These are phyloP conservation scores for Hypomontagnella submonticulosa DNA, from an alignment of 495 filamentous ascomycete genomes.

Conservation along the genomic window DNA sequence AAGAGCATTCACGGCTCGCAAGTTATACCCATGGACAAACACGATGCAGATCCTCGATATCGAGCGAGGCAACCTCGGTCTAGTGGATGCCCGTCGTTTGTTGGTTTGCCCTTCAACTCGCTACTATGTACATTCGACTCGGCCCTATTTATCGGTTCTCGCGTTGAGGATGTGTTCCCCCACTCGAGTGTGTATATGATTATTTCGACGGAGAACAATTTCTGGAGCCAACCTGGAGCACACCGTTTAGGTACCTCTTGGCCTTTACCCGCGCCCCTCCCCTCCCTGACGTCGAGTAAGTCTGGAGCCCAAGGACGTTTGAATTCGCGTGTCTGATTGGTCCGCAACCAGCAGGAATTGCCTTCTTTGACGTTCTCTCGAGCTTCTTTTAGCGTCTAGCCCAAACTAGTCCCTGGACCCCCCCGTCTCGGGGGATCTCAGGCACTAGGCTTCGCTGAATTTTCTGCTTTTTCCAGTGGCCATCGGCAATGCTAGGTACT, in stretches of 20 bases:
- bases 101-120: conserved; percentile 34
- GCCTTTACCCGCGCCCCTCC: conserved; percentile 42
- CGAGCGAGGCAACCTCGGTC: conserved; percentile 26
- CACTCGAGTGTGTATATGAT: conserved; percentile 31
- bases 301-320: conserved; percentile 37
- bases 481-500: conserved; percentile 39
- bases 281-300: conserved; percentile 44
- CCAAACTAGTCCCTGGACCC: conserved; percentile 28
- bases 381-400: conserved; percentile 47
- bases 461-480: conserved; percentile 29
- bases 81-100: conserved; percentile 42
- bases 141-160: conserved; percentile 44
- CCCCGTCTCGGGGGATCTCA: conserved; percentile 35
- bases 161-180: conserved; percentile 40
- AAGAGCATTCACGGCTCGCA: conserved; percentile 6
- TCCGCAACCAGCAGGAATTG: conserved; percentile 30
- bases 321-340: conserved; percentile 38
- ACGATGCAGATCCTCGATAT: conserved; percentile 34
- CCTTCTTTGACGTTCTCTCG: conserved; percentile 48
- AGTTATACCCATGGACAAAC: conserved; percentile 20
- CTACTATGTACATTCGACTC: conserved; percentile 30
- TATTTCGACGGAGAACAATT: conserved; percentile 33
- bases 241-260: conserved; percentile 25
- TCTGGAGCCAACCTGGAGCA: conserved; percentile 9
- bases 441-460: conserved; percentile 38